These are phyloP conservation scores for Amylostereum areolatum DNA, from an alignment of 1,284 basidiomycete genomes.

Conservation along the genomic window DNA sequence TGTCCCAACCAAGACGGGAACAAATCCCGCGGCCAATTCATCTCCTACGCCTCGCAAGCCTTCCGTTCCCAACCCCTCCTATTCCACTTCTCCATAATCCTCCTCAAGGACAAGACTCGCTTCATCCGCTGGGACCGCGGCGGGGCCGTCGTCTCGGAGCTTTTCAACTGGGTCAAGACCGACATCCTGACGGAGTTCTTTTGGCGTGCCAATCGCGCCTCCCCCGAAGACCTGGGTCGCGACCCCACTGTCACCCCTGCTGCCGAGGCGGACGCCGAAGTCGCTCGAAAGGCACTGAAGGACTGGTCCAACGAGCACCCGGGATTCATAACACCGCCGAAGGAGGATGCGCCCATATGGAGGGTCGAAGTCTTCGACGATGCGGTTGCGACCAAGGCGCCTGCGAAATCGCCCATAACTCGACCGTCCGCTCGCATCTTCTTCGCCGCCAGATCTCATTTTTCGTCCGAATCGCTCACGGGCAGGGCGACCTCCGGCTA, in stretches of 20 bases:
- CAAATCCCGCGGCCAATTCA: constrained; percentile 1
- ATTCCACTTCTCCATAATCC: constrained; percentile 2
- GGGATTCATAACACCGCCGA: neutral
- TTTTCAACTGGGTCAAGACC: neutral
- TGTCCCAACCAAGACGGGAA: too few relatives aligned
- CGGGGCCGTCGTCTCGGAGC: constrained; percentile 2
- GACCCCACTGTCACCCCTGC: neutral
- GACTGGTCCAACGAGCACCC: neutral
- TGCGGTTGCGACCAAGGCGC: neutral
- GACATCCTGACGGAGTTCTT: neutral
- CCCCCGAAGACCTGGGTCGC: neutral
- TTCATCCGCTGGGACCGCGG: constrained; percentile 6
- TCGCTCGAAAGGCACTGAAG: neutral
- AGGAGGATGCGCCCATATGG: neutral
- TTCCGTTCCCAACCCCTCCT: constrained; percentile 1
- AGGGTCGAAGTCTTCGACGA: neutral
- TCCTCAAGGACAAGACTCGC: neutral
- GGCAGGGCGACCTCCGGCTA: too few relatives aligned
- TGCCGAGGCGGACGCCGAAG: neutral
- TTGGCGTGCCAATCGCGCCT: neutral
- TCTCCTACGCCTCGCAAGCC: neutral
- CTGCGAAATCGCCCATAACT: neutral
- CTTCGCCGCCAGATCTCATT: neutral
- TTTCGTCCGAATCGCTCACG: neutral
- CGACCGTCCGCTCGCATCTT: neutral